Percentiles rank a stretch among this genome's conserved stretches.
phyloP scores from a whole-genome alignment of 2,329 filamentous ascomycete species.

The Colletotrichum spaethianum region DNA sequence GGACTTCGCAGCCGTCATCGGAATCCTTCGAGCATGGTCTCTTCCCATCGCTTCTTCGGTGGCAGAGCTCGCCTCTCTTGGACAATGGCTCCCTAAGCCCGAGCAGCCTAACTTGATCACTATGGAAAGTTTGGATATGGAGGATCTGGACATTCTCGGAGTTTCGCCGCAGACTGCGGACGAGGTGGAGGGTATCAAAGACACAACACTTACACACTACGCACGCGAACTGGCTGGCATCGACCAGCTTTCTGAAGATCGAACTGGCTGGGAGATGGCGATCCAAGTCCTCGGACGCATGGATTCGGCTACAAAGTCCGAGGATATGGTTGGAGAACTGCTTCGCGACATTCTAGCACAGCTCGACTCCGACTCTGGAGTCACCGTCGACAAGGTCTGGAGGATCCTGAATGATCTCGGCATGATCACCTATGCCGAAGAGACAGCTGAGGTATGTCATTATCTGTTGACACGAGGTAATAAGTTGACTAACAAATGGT shows the following conservation, averaged over 20 bases:
- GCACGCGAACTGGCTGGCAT: conserved; percentile 76
- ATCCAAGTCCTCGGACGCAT: conserved; percentile 87
- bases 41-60: conserved; percentile 83
- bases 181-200: conserved; percentile 78
- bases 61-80: conserved; percentile 86
- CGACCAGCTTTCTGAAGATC: conserved; percentile 61
- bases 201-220: conserved; percentile 84
- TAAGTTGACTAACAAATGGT: conserved; percentile 45
- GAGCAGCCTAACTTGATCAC: conserved; percentile 66
- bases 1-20: conserved; percentile 82
- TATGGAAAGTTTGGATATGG: conserved; percentile 81
- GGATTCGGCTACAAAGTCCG: conserved; percentile 79
- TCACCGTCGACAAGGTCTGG: conserved; percentile 86
- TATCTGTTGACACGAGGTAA: background rate
- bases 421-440: conserved; percentile 83
- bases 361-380: conserved; percentile 75
- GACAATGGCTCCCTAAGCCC: conserved; percentile 82
- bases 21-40: conserved; percentile 84
- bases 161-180: conserved; percentile 72
- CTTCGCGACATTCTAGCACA: conserved; percentile 75
- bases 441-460: conserved; percentile 81
- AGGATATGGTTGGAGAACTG: conserved; percentile 81
- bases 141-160: conserved; percentile 87
- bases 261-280: conserved; percentile 91
- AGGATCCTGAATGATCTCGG: conserved; percentile 82